These are phyloP conservation scores for Exophiala sp. DNA, from an alignment of 2,329 filamentous ascomycete genomes.

Conservation along the genomic window DNA sequence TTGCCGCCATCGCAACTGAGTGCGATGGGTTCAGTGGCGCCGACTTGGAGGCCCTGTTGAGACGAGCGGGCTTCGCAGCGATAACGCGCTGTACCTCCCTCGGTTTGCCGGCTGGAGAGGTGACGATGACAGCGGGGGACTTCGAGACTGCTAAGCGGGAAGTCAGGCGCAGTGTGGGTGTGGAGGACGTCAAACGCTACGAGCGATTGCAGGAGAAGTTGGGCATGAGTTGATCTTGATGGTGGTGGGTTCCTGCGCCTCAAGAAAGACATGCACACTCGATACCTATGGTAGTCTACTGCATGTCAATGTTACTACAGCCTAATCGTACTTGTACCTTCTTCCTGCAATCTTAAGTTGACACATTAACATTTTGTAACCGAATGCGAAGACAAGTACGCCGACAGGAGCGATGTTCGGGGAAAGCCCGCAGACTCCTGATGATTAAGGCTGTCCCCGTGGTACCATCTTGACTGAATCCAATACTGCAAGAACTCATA, in stretches of 20 bases:
- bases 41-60: conserved; percentile 58
- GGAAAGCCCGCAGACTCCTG: not conserved
- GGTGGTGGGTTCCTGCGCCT: no score
- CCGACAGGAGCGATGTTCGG: no score
- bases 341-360: no score
- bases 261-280: no score
- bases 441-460: not conserved
- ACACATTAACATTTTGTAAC: no score
- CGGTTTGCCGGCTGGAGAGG: not conserved
- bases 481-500: conserved; percentile 16
- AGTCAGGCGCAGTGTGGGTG: conserved; percentile 39
- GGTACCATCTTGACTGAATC: conserved; percentile 3
- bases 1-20: conserved; percentile 65
- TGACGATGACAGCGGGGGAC: conserved; percentile 19
- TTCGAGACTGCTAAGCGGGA: conserved; percentile 22
- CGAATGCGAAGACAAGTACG: no score
- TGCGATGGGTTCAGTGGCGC: conserved; percentile 77
- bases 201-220: conserved; percentile 52
- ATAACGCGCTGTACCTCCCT: conserved; percentile 41
- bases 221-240: conserved; percentile 30
- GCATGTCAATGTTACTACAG: no score
- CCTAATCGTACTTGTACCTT: no score
- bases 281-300: no score
- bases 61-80: conserved; percentile 58
- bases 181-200: conserved; percentile 57